These are phyloP conservation scores for Chlamydomonas incerta DNA, from an alignment of 139 green algal genomes.

Conservation along the genomic window DNA sequence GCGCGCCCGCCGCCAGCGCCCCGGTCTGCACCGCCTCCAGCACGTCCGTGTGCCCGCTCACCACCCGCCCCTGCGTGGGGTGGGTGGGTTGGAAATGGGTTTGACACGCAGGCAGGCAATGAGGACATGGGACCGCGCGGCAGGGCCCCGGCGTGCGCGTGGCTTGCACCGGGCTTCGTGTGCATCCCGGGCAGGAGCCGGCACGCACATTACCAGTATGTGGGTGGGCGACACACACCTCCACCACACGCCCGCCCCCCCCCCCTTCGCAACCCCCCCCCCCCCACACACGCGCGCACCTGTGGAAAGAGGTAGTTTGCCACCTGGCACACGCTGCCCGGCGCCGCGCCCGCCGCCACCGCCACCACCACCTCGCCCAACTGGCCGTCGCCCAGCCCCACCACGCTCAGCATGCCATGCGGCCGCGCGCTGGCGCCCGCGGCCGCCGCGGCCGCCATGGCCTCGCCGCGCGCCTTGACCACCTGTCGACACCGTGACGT, in stretches of 20 bases:
- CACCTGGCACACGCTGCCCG: conserved; percentile 78
- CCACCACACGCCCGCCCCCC: too few species aligned
- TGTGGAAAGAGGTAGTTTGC: conserved; percentile 94
- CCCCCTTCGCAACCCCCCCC: too few species aligned
- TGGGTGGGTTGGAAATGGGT: too few species aligned
- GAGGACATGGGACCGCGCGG: too few species aligned
- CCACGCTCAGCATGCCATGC: conserved; percentile 93
- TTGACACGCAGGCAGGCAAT: too few species aligned
- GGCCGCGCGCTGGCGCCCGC: conserved; percentile 46
- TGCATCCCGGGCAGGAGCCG: too few species aligned
- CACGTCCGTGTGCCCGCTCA: conserved; percentile 81
- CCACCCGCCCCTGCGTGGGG: conserved; percentile 85
- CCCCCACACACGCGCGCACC: too few species aligned
- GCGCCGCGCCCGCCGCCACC: neutral
- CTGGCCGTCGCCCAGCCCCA: conserved; percentile 84
- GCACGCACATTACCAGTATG: too few species aligned
- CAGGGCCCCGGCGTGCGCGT: too few species aligned
- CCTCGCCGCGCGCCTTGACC: conserved; percentile 86
- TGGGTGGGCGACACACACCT: too few species aligned
- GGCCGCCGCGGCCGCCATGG: conserved; percentile 83
- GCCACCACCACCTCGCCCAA: conserved; percentile 65
- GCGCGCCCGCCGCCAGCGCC: conserved; percentile 76
- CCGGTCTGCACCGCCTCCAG: conserved; percentile 71
- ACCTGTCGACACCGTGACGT: conserved; percentile 64
- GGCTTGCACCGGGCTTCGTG: too few species aligned